Evolutionary conservation across 768 basidiomycete species (phyloP), one percentile per base, ranked within the genome.

Genomic region (Tricholomella constricta): DNA sequence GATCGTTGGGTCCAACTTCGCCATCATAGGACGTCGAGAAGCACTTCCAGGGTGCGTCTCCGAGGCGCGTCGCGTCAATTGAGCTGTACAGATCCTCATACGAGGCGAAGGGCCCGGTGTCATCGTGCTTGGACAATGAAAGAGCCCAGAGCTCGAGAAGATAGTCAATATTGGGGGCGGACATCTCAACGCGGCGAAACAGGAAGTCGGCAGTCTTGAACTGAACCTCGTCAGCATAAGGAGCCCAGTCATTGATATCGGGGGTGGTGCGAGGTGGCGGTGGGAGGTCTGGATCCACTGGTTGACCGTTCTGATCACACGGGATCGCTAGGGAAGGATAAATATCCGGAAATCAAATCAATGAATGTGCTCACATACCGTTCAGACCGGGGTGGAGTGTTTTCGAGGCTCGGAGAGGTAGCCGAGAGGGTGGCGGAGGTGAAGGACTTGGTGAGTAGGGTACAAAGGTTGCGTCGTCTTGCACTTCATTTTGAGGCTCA

Each of bases 51-150:
- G 41, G 41, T 25, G 23, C 41, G 31, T 62, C 58, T 38, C 72
- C 65, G 0, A 51, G 32, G 2, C 35, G 15, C 6, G 61, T 66
- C 0, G 62, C 6, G 25, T 72, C 66, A 42, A 72, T 72, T 0
- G 61, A 58, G 2, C 29, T 37, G 32, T 71, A 66, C 38, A 72
- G 48, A 3, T 64, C 40, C 12, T 51, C 9, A 31, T 61, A 55
- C 8, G 55, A 47, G 1, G 48, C 22, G 34, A 67, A 69, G 0
- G 66, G 61, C 1, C 53, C 53, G 6, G 51, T 35, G 6, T 56
- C 59, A 6, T 57, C 50, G 42, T 62, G 44, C 27, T 45, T 51
- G 35, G 47, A 45, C 36, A 56, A 19, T 15, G 50, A 47, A 26
- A 46, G 9, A 1, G 58, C 61, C 60, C 61, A 58, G 3, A 64